These are phyloP conservation scores for Camellia granthamiana DNA, from an alignment of 148 eudicot genomes.

Conservation along the genomic window DNA sequence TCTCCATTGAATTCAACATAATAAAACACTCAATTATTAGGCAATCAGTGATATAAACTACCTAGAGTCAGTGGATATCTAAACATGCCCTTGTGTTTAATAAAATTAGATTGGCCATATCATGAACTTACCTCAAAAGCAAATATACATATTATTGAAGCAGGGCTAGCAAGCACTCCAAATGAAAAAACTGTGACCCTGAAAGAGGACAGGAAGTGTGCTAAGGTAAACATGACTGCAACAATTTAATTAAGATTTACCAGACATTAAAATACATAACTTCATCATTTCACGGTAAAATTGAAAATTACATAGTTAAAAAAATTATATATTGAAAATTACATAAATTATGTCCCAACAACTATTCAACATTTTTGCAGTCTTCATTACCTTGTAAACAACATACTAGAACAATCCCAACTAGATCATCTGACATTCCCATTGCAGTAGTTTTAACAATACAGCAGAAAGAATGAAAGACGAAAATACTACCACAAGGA, in stretches of 20 bases:
- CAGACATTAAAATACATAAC: not conserved
- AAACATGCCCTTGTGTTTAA: not conserved
- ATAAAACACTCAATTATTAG: not conserved
- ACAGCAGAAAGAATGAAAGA: not conserved
- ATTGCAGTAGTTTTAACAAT: constrained; percentile 2
- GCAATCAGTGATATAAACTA: not conserved
- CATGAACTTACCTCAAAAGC: constrained; percentile 40
- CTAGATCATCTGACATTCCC: not conserved
- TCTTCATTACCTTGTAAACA: not conserved
- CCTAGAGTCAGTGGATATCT: not conserved
- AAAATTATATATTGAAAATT: not conserved
- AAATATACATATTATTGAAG: constrained; percentile 40
- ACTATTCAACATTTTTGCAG: not conserved
- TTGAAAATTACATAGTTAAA: not conserved
- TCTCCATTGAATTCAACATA: not conserved
- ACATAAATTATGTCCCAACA: not conserved
- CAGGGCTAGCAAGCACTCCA: constrained; percentile 44
- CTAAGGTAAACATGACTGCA: constrained; percentile 3
- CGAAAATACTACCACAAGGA: not conserved
- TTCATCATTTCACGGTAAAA: constrained; percentile 8
- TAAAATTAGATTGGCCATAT: constrained; percentile 2
- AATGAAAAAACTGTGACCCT: constrained; percentile 51
- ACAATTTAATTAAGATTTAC: not conserved
- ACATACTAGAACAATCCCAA: not conserved
- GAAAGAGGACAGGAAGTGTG: constrained; percentile 22